phyloP scores from a whole-genome alignment of 1,139 yeast genomes.

The Blastobotrys illinoisensis region DNA sequence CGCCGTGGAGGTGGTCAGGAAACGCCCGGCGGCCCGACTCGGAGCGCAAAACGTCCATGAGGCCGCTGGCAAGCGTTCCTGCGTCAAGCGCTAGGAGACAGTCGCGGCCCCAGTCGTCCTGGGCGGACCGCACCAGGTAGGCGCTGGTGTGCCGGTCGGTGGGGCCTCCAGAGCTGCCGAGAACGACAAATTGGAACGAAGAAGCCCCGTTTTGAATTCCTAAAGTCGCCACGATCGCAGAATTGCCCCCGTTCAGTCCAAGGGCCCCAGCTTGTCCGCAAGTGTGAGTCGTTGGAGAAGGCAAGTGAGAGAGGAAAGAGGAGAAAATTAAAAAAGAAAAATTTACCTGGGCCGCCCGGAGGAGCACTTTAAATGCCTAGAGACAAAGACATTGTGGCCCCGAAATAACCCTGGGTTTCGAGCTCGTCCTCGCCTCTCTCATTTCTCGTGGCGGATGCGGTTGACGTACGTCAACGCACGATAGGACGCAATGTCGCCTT shows the following conservation, averaged over 20 bases:
- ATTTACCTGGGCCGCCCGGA: neutral
- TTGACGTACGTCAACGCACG: neutral
- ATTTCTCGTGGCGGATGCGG: neutral
- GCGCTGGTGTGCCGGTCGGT: slow-evolving; percentile 33
- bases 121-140: slow-evolving; percentile 54
- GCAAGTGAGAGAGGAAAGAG: neutral
- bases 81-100: slow-evolving; percentile 64
- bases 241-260: neutral
- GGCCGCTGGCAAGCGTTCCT: slow-evolving; percentile 62
- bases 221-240: neutral
- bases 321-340: neutral
- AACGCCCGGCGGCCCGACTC: neutral
- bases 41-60: slow-evolving; percentile 40
- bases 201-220: neutral
- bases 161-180: slow-evolving; percentile 26
- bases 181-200: slow-evolving; percentile 4
- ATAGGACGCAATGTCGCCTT: neutral
- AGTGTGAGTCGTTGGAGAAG: neutral
- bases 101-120: slow-evolving; percentile 33
- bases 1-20: neutral
- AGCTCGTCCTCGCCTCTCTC: neutral
- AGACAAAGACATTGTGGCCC: neutral
- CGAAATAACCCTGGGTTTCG: neutral
- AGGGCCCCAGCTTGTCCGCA: neutral
- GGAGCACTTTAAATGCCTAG: neutral